Percentiles rank a stretch among this genome's conserved stretches.
These are phyloP conservation scores for Haplosporangium sp. DNA, from an alignment of 371 early-diverging fungal species.

Conservation along the genomic window DNA sequence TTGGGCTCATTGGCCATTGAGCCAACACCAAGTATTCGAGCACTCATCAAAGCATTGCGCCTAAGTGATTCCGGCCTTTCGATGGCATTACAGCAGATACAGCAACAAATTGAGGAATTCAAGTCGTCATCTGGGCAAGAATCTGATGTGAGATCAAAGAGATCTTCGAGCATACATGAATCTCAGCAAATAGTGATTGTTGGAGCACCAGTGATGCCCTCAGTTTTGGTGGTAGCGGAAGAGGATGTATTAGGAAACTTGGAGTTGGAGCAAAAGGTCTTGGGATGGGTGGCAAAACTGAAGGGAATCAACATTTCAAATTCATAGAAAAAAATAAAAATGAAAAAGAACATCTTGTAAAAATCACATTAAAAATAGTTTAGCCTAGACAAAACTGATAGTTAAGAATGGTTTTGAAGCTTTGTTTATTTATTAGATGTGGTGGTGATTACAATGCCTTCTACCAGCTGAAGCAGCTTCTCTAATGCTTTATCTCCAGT, in stretches of 20 bases:
- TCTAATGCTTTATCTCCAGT: constrained; percentile 1
- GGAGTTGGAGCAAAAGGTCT: constrained; percentile 33
- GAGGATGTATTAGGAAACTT: constrained; percentile 28
- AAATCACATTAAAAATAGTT: no score
- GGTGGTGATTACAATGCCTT: background rate
- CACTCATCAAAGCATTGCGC: constrained; percentile 36
- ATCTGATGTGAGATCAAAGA: background rate
- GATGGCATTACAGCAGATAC: constrained; percentile 39
- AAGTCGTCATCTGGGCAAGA: background rate
- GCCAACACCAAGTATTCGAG: constrained; percentile 40
- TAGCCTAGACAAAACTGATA: no score
- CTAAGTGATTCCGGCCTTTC: constrained; percentile 37
- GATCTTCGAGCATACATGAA: background rate
- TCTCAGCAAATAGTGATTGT: constrained; percentile 21
- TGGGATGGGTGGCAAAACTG: constrained; percentile 45
- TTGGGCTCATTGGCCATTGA: constrained; percentile 37
- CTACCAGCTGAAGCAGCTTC: constrained; percentile 1
- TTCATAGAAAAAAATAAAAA: background rate
- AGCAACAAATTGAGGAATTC: constrained; percentile 23
- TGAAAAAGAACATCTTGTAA: no score
- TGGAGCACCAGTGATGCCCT: constrained; percentile 41
- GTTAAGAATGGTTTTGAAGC: no score
- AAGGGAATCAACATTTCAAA: constrained; percentile 20
- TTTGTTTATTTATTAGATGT: no score
- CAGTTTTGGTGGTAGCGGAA: constrained; percentile 30